phyloP scores from a whole-genome alignment of 2,329 filamentous ascomycete genomes.

The Geosmithia morbida region DNA sequence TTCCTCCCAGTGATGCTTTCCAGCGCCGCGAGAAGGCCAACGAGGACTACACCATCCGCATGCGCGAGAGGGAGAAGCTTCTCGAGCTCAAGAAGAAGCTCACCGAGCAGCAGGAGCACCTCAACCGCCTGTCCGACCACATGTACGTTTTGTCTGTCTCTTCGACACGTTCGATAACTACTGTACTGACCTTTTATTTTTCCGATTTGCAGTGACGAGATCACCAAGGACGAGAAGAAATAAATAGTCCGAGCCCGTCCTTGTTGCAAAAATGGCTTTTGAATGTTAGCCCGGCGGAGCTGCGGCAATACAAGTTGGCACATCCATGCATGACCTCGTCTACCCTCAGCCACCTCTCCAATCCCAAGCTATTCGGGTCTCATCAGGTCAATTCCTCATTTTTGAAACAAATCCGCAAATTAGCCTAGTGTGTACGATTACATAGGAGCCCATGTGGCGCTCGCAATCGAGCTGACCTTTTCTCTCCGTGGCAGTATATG shows the following conservation, averaged over 20 bases:
- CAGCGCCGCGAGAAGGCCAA: constrained; percentile 77
- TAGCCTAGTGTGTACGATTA: background rate
- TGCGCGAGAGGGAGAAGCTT: constrained; percentile 88
- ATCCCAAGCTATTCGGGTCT: no score
- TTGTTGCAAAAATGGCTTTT: background rate
- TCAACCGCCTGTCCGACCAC: constrained; percentile 73
- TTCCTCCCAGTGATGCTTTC: constrained; percentile 62
- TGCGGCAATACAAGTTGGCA: background rate
- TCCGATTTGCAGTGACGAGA: constrained; percentile 45
- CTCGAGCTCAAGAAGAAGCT: constrained; percentile 60
- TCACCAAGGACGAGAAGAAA: constrained; percentile 58
- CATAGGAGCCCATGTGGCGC: background rate
- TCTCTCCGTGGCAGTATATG: background rate
- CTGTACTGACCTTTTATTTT: background rate
- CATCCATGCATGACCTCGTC: no score
- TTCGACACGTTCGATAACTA: no score
- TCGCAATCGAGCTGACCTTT: background rate
- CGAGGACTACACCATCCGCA: constrained; percentile 73
- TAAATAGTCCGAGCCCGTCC: constrained; percentile 21
- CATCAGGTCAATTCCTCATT: no score
- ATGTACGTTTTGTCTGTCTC: constrained; percentile 51
- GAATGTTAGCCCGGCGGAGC: background rate
- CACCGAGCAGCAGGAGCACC: constrained; percentile 63
- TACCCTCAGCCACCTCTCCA: no score
- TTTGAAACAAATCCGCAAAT: background rate